Evolutionary conservation across 2,329 filamentous ascomycete species (phyloP), one percentile per base, ranked within the genome.

Genomic region (Cercospora zeae-maydis): DNA sequence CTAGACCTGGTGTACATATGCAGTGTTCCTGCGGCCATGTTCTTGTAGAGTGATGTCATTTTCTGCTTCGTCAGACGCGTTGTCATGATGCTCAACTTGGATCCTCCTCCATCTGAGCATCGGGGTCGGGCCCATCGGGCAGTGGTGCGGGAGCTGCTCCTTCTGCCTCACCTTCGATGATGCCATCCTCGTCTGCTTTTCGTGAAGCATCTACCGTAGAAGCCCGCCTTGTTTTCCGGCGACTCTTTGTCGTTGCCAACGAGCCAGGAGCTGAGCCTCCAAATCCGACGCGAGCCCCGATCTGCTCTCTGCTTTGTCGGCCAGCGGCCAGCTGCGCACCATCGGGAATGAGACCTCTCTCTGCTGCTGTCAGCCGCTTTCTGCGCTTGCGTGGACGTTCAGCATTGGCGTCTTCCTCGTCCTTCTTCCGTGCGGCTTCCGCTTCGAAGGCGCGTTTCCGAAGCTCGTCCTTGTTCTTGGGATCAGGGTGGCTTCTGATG

Each of bases 401-500:
- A 8, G 31, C 59, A 14, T 11, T 49, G 2, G 49, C 51, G 9
- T 47, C 59, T 13, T 58, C 45, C 42, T 64, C 53, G 21, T 63
- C 63, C 21, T 63, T 55, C 27, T 49, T 61, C 3, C 55, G 49
- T 34, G 63, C 62, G 9, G 59, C 63, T 30, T 69, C 66, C 10
- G 30, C 47, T 24, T 47, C 61, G 16, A 65, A 37, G 30, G 61
- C 63, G 27, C 42, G 57, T 52, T 64, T 53, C 13, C 65, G 60
- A 9, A 72, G 65, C 59, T 66, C 63, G 4, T 66, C 68, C 53
- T 64, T 60, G 51, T 69, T 69, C 11, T 58, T 33, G 1, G 70
- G 70, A n/a, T 61, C 55, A 10, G 59, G 61, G 45, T 73, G 72
- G 24, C 63, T 55, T 59, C 66, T 70, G 58, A 75, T 65, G 31